Conservation (phyloP, 495 filamentous ascomycete genomes). For the Thozetella sp. region DNA sequence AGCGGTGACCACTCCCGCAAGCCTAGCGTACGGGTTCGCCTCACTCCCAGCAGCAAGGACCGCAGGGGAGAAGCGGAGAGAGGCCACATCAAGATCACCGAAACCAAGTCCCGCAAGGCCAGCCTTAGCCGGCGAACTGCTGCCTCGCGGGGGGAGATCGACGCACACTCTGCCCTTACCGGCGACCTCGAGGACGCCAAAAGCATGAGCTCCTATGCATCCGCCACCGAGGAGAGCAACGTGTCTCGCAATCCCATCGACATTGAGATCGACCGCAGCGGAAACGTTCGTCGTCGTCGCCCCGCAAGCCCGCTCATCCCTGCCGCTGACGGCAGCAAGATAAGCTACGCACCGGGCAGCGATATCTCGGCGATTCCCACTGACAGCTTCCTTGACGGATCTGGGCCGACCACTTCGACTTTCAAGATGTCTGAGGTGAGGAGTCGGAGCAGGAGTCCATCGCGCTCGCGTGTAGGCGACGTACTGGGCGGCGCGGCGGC, state of each 20-base stretch:
- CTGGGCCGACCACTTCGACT: slow-evolving; percentile 28
- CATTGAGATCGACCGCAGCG: slow-evolving; percentile 33
- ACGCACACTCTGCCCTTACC: slow-evolving; percentile 39
- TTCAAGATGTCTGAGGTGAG: slow-evolving; percentile 28
- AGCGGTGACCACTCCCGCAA: slow-evolving; percentile 52
- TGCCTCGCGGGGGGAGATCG: slow-evolving; percentile 51
- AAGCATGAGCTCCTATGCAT: slow-evolving; percentile 63
- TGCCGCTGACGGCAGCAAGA: slow-evolving; percentile 54
- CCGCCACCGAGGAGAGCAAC: slow-evolving; percentile 66
- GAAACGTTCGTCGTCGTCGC: slow-evolving; percentile 42
- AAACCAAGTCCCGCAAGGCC: slow-evolving; percentile 59
- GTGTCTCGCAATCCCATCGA: slow-evolving; percentile 1
- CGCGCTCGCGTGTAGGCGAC: slow-evolving; percentile 31
- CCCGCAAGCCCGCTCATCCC: slow-evolving; percentile 59
- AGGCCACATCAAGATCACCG: slow-evolving; percentile 76
- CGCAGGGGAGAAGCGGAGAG: slow-evolving; percentile 55
- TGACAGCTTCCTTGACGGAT: slow-evolving; percentile 85
- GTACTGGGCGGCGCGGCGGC: slow-evolving; percentile 31
- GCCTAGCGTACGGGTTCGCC: slow-evolving; percentile 92
- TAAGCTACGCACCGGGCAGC: slow-evolving; percentile 61
- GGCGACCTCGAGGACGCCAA: slow-evolving; percentile 53
- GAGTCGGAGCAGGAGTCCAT: slow-evolving; percentile 36
- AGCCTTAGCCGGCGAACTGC: slow-evolving; percentile 62
- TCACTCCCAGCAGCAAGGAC: slow-evolving; percentile 72
- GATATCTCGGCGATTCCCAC: slow-evolving; percentile 91